These are phyloP conservation scores for Mucor circinelloides DNA, from an alignment of 371 early-diverging fungal genomes.

Conservation along the genomic window DNA sequence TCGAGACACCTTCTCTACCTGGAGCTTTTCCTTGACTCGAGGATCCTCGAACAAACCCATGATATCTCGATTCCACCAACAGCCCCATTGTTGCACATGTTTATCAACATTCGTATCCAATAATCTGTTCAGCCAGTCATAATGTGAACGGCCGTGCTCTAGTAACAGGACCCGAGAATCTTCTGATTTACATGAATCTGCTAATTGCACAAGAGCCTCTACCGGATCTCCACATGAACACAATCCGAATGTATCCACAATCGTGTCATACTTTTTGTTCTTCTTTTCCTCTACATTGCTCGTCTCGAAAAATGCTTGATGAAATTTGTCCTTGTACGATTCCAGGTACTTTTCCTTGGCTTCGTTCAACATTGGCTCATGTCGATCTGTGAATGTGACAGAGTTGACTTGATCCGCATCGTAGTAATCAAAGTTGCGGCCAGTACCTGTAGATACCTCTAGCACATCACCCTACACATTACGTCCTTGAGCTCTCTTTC, in stretches of 20 bases:
- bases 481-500: not conserved
- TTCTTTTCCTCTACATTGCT: conserved; percentile 42
- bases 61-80: conserved; percentile 89
- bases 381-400: conserved; percentile 64
- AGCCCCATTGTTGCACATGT: conserved; percentile 83
- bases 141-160: conserved; percentile 77
- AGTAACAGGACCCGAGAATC: conserved; percentile 71
- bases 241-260: conserved; percentile 82
- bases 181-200: conserved; percentile 55
- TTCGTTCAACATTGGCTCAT: conserved; percentile 59
- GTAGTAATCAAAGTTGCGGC: conserved; percentile 71
- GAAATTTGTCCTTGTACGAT: conserved; percentile 37
- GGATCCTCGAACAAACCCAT: conserved; percentile 59
- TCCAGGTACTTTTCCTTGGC: conserved; percentile 50
- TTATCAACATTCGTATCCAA: conserved; percentile 70
- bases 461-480: conserved; percentile 54
- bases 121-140: conserved; percentile 67
- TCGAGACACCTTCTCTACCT: conserved; percentile 58
- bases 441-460: conserved; percentile 74
- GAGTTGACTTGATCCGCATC: conserved; percentile 35
- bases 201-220: conserved; percentile 64
- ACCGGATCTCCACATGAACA: conserved; percentile 78
- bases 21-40: conserved; percentile 57
- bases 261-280: conserved; percentile 61
- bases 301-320: conserved; percentile 33